Conservation (phyloP, 805 yeast species). For the Torulaspora microellipsoides region DNA sequence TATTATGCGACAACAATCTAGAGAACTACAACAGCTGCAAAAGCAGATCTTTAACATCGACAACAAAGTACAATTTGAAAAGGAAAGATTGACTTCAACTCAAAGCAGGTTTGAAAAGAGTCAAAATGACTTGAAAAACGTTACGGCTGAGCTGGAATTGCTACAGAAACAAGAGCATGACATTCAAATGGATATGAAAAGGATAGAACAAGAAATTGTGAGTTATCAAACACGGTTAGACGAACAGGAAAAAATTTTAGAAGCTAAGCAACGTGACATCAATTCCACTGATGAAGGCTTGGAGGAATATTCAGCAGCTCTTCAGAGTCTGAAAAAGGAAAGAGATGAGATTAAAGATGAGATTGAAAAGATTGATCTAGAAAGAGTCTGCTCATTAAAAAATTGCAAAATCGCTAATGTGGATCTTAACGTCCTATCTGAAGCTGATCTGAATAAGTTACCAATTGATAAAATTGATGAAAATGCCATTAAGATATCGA, state of each 20-base stretch:
- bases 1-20: constrained; percentile 48
- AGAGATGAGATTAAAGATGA: constrained; percentile 46
- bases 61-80: constrained; percentile 61
- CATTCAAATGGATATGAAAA: constrained; percentile 35
- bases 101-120: constrained; percentile 42
- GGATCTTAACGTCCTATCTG: constrained; percentile 56
- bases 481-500: constrained; percentile 38
- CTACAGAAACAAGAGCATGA: constrained; percentile 34
- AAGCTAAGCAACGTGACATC: constrained; percentile 32
- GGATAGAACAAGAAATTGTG: constrained; percentile 40
- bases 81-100: constrained; percentile 53
- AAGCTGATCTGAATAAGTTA: constrained; percentile 50
- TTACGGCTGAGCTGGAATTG: constrained; percentile 34
- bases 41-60: constrained; percentile 58
- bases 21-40: constrained; percentile 56
- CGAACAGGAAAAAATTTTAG: constrained; percentile 32
- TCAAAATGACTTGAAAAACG: constrained; percentile 35
- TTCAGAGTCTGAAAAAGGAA: constrained; percentile 34
- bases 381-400: constrained; percentile 55
- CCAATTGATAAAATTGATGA: constrained; percentile 52
- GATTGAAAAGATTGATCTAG: constrained; percentile 49
- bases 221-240: constrained; percentile 36
- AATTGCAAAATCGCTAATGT: constrained; percentile 72
- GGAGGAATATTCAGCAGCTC: constrained; percentile 32
- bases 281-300: constrained; percentile 48